A percentile compares a stretch with the other conserved stretches of the same genome.
Conservation (phyloP, 805 yeast genomes). For the Zygotorulaspora sp. region DNA sequence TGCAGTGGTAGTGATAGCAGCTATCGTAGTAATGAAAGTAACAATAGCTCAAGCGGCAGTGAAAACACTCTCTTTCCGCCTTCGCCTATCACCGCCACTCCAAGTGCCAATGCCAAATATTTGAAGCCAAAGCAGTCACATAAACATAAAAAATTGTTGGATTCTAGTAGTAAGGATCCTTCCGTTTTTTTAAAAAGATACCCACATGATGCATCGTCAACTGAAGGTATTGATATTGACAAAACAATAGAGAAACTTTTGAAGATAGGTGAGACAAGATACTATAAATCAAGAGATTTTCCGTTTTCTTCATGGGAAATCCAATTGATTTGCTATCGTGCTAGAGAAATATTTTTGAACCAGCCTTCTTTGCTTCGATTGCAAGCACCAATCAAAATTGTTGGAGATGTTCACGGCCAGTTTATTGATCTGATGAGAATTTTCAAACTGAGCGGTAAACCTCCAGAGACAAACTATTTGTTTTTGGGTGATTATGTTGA, state of each 20-base stretch:
- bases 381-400: conserved; percentile 76
- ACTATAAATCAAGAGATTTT: conserved; percentile 38
- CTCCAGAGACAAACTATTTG: conserved; percentile 86
- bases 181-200: conserved; percentile 28
- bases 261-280: conserved; percentile 44
- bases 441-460: conserved; percentile 92
- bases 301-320: conserved; percentile 51
- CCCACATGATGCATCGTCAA: conserved; percentile 28
- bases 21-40: conserved; percentile 13
- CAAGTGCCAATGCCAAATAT: conserved; percentile 10
- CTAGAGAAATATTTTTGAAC: conserved; percentile 54
- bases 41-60: conserved; percentile 12
- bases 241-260: conserved; percentile 57
- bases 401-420: conserved; percentile 96
- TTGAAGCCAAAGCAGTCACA: conserved; percentile 8
- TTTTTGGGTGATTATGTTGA: conserved; percentile 97
- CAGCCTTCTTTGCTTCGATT: conserved; percentile 64
- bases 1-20: conserved; percentile 17
- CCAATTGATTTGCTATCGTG: conserved; percentile 51
- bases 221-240: conserved; percentile 49
- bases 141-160: background rate
- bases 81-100: conserved; percentile 10
- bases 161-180: conserved; percentile 13
- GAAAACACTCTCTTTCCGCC: conserved; percentile 13
- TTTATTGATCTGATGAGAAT: conserved; percentile 85